A percentile compares a stretch with the other conserved stretches of the same genome.
These are phyloP conservation scores for Xerocomus amazonicus DNA, from an alignment of 1,284 basidiomycete genomes.

Conservation along the genomic window DNA sequence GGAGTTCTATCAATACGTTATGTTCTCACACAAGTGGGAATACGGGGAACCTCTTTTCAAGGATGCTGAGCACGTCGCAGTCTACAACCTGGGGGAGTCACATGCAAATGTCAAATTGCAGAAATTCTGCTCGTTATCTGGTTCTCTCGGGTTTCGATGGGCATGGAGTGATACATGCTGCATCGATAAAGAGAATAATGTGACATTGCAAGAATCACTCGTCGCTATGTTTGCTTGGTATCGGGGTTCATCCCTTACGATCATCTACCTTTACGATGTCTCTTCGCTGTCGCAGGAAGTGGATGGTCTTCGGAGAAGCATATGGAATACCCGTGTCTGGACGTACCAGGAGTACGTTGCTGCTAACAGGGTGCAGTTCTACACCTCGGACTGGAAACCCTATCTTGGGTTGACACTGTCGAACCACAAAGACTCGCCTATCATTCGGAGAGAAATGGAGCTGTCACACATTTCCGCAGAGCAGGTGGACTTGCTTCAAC, in stretches of 20 bases:
- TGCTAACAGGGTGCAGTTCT: background rate
- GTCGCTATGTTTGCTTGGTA: background rate
- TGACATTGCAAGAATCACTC: background rate
- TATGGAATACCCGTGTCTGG: slow-evolving; percentile 14
- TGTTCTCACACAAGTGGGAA: background rate
- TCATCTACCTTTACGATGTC: slow-evolving; percentile 7
- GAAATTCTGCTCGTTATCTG: background rate
- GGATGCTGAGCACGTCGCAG: background rate
- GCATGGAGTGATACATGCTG: background rate
- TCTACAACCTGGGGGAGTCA: background rate
- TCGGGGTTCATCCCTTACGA: background rate
- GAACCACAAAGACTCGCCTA: slow-evolving; percentile 4
- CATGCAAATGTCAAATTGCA: background rate
- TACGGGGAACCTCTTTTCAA: background rate
- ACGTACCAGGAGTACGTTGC: slow-evolving; percentile 12
- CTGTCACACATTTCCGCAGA: background rate
- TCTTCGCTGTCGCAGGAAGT: background rate
- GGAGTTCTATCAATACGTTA: background rate
- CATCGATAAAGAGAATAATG: background rate
- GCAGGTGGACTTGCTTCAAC: background rate
- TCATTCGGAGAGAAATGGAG: background rate
- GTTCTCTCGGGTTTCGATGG: background rate
- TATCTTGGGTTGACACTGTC: background rate
- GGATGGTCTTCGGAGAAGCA: slow-evolving; percentile 3
- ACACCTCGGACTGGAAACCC: slow-evolving; percentile 3